Base-by-base conservation (phyloP, 768 basidiomycete species). In the Boletus huronensis region DNA sequence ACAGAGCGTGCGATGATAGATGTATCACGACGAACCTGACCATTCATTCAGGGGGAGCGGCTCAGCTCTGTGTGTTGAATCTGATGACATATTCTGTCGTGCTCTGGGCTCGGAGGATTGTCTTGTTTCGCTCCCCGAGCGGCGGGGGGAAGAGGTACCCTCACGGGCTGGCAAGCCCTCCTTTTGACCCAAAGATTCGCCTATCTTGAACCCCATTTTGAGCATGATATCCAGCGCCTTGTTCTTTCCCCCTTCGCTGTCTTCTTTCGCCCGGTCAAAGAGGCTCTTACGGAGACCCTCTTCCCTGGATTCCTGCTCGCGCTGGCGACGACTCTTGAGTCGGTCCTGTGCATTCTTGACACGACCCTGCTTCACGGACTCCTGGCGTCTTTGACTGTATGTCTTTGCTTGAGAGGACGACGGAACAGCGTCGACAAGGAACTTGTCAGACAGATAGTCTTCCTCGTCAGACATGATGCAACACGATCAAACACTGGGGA, bases 201-300 rank as follows among this genome's bases (percentile, higher is more conserved):
- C 92, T 3, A 88, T 84, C 72, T 87, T 87, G 75, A 90, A 94
- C 1, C 92, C 92, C 92, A 93, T 93, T 74, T 89, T 93, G 80
- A 88, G 83, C 92, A 94, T 94, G 76, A 94, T 93, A 16, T 82
- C 79, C 50, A 93, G 74, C 8, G 91, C 92, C 68, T 92, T 93
- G 74, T 82, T 92, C 40, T 79, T 77, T 16, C 60, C 64, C 1
- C 48, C 57, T 42, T 67, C 61, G 55, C 78, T 78, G 57, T 82
- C 79, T 64, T 90, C 87, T 66, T 80, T 77, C 23, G 87, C 88
- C 40, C 82, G 78, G 63, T 90, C 87, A 62, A 94, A 92, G 21
- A 93, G 81, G 71, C 86, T 91, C 71, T 79, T 90, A 68, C 76
- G 79, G 58, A 93, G 79, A 21, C 87, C 91, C 61, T 90, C 88